A percentile compares a stretch with the other conserved stretches of the same genome.
phyloP scores from a whole-genome alignment of 805 yeast species.

The Lipomyces lipofer region DNA sequence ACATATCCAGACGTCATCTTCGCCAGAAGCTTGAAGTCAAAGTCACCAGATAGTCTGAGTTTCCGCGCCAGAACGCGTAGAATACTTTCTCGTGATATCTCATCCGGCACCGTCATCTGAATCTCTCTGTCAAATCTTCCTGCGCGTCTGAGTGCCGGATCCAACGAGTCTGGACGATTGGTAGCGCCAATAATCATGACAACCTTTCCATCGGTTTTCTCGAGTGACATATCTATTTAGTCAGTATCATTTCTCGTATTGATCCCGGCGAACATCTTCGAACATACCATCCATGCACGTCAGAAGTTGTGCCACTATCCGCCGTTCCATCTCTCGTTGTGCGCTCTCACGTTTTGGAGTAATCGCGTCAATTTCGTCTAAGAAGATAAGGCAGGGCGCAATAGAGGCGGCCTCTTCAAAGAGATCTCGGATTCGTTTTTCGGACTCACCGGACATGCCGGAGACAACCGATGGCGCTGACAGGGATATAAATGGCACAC shows the following conservation, averaged over 20 bases:
- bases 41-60: constrained; percentile 63
- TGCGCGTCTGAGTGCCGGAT: constrained; percentile 91
- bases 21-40: constrained; percentile 74
- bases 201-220: constrained; percentile 88
- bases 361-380: constrained; percentile 97
- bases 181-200: constrained; percentile 96
- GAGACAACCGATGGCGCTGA: constrained; percentile 96
- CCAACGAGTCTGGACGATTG: constrained; percentile 92
- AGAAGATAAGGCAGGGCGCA: constrained; percentile 91
- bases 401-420: constrained; percentile 87
- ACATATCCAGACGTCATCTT: constrained; percentile 96
- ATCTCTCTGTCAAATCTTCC: constrained; percentile 97
- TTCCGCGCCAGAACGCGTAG: constrained; percentile 50
- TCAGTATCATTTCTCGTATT: neutral
- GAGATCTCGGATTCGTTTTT: constrained; percentile 86
- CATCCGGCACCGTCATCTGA: constrained; percentile 91
- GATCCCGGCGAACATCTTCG: neutral
- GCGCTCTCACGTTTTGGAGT: constrained; percentile 98
- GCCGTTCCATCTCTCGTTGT: constrained; percentile 94
- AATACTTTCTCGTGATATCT: constrained; percentile 73
- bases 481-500: constrained; percentile 86
- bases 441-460: constrained; percentile 99
- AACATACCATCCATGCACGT: constrained; percentile 96
- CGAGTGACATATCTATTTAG: constrained; percentile 56
- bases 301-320: constrained; percentile 92